phyloP scores from a whole-genome alignment of 1,284 basidiomycete genomes.

The Lentinus polychrous region DNA sequence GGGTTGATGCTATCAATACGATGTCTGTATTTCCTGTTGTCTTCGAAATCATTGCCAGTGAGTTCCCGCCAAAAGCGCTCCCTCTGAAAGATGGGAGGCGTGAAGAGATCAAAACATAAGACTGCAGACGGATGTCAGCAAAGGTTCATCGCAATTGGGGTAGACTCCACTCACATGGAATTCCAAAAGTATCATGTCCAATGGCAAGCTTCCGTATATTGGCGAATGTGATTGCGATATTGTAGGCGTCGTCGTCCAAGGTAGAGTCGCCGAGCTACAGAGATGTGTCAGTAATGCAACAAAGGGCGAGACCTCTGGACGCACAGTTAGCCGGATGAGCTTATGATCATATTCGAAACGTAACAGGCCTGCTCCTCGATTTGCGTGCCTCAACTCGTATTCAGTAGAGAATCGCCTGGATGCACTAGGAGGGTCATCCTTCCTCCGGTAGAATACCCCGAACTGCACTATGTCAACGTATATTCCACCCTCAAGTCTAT shows the following conservation, averaged over 20 bases:
- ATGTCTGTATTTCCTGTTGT: constrained; percentile 41
- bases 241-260: constrained; percentile 42
- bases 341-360: constrained; percentile 62
- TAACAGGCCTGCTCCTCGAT: constrained; percentile 43
- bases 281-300: not conserved
- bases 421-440: constrained; percentile 24
- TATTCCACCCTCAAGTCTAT: constrained; percentile 37
- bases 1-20: constrained; percentile 49
- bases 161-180: constrained; percentile 28
- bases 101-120: constrained; percentile 58
- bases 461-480: constrained; percentile 57
- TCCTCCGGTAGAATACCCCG: constrained; percentile 41
- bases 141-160: not conserved
- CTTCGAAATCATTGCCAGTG: constrained; percentile 30
- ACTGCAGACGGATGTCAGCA: constrained; percentile 29
- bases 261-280: constrained; percentile 47
- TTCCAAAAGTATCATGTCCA: constrained; percentile 41
- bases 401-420: constrained; percentile 59
- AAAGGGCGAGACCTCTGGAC: constrained; percentile 8
- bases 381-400: constrained; percentile 34
- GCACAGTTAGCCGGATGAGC: constrained; percentile 50
- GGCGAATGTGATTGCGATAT: constrained; percentile 46
- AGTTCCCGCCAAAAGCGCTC: constrained; percentile 48
- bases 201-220: constrained; percentile 54
- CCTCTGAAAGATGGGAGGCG: constrained; percentile 53